phyloP scores from a whole-genome alignment of 1,284 basidiomycete genomes.

The Pterulicium gracile region DNA sequence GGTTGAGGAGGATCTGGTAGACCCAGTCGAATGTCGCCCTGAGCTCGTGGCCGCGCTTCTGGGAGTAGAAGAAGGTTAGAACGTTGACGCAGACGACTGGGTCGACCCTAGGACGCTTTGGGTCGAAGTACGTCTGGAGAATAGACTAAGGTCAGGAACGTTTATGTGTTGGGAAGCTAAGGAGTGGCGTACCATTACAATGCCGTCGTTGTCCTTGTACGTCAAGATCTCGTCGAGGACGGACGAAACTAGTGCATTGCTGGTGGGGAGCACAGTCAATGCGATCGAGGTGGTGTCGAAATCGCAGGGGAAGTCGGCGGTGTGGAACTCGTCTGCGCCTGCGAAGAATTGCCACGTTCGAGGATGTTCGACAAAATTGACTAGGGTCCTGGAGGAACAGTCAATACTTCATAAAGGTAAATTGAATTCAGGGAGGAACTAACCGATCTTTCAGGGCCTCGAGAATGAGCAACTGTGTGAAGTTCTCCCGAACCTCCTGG shows the following conservation, averaged over 20 bases:
- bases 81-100: constrained; percentile 44
- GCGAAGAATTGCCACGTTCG: constrained; percentile 47
- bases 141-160: not conserved
- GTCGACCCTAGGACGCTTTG: constrained; percentile 37
- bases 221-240: not conserved
- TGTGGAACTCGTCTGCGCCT: constrained; percentile 29
- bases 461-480: constrained; percentile 45
- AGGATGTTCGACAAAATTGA: constrained; percentile 30
- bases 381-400: constrained; percentile 20
- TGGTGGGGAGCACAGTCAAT: constrained; percentile 22
- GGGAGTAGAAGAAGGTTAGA: constrained; percentile 35
- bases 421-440: constrained; percentile 9
- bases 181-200: not conserved
- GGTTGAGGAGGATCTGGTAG: constrained; percentile 33
- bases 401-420: not conserved
- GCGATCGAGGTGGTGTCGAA: constrained; percentile 43
- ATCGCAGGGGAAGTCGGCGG: constrained; percentile 35
- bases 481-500: constrained; percentile 37
- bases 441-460: constrained; percentile 40
- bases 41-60: constrained; percentile 37
- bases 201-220: not conserved
- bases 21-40: constrained; percentile 39
- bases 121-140: constrained; percentile 42
- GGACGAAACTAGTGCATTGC: constrained; percentile 1
- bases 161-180: too few species aligned